These are phyloP conservation scores for Aspergillus vadensis DNA, from an alignment of 2,329 filamentous ascomycete genomes.

Conservation along the genomic window DNA sequence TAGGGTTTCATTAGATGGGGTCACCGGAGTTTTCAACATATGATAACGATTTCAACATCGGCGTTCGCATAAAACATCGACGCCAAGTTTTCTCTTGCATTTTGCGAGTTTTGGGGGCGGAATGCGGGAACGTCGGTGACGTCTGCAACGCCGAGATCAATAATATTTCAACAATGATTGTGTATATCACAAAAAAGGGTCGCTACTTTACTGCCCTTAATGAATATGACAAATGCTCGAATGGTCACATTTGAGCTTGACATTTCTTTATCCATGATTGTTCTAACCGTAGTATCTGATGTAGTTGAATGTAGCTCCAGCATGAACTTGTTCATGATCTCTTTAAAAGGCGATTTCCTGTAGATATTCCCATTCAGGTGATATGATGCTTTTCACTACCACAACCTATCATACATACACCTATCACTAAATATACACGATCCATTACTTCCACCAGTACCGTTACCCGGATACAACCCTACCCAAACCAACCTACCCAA, in stretches of 20 bases:
- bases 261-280: too few species aligned
- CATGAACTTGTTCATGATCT: too few species aligned
- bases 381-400: neutral
- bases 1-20: constrained; percentile 41
- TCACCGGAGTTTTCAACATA: constrained; percentile 43
- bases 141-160: constrained; percentile 22
- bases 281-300: too few species aligned
- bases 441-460: neutral
- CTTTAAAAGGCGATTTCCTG: too few species aligned
- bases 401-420: neutral
- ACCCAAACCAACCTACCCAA: neutral
- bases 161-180: constrained; percentile 43
- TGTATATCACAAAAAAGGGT: constrained; percentile 24
- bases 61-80: constrained; percentile 32
- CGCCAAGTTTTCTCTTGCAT: constrained; percentile 17
- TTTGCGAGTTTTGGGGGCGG: constrained; percentile 16
- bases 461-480: neutral
- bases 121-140: constrained; percentile 16
- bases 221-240: constrained; percentile 3
- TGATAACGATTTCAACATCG: constrained; percentile 55
- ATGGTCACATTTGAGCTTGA: neutral
- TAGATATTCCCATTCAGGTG: too few species aligned
- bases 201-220: constrained; percentile 17
- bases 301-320: too few species aligned
- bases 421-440: neutral